Percentiles rank a stretch among this genome's conserved stretches.
These are phyloP conservation scores for Aspergillus sp. DNA, from an alignment of 2,329 filamentous ascomycete genomes.

Conservation along the genomic window DNA sequence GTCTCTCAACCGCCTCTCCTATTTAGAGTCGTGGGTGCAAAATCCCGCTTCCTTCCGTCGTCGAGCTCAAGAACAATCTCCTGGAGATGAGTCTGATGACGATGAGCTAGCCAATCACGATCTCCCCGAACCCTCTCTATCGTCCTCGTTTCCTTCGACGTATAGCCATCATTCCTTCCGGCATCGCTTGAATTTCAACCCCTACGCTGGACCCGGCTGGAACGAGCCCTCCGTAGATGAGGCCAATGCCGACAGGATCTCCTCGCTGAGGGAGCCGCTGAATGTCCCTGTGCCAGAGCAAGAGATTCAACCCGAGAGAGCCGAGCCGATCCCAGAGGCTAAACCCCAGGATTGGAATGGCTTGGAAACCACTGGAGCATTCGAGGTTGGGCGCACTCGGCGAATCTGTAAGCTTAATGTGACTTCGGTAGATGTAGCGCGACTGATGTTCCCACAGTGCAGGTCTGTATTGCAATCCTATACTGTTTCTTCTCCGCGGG, in stretches of 20 bases:
- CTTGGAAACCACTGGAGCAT: slow-evolving; percentile 42
- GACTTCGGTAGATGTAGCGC: neutral
- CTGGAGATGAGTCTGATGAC: slow-evolving; percentile 18
- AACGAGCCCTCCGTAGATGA: slow-evolving; percentile 30
- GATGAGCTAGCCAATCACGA: slow-evolving; percentile 28
- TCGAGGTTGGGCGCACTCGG: slow-evolving; percentile 55
- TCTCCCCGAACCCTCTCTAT: slow-evolving; percentile 28
- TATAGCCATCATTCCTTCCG: slow-evolving; percentile 24
- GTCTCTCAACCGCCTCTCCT: slow-evolving; percentile 44
- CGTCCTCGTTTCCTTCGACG: slow-evolving; percentile 37
- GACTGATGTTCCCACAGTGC: slow-evolving; percentile 50
- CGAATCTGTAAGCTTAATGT: slow-evolving; percentile 48
- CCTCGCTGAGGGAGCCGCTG: slow-evolving; percentile 21
- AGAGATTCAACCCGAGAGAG: slow-evolving; percentile 14
- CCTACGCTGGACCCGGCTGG: slow-evolving; percentile 41
- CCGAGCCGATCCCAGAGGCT: slow-evolving; percentile 10
- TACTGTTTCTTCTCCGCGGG: slow-evolving; percentile 72
- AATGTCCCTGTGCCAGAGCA: slow-evolving; percentile 21
- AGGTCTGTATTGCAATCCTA: slow-evolving; percentile 66
- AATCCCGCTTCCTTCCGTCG: slow-evolving; percentile 29
- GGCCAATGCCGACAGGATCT: slow-evolving; percentile 26
- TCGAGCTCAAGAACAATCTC: slow-evolving; percentile 19
- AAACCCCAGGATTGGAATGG: slow-evolving; percentile 16
- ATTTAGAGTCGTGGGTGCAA: slow-evolving; percentile 46
- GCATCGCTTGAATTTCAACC: slow-evolving; percentile 44